These are phyloP conservation scores for Lachnellula arida DNA, from an alignment of 2,329 filamentous ascomycete genomes.

Conservation along the genomic window DNA sequence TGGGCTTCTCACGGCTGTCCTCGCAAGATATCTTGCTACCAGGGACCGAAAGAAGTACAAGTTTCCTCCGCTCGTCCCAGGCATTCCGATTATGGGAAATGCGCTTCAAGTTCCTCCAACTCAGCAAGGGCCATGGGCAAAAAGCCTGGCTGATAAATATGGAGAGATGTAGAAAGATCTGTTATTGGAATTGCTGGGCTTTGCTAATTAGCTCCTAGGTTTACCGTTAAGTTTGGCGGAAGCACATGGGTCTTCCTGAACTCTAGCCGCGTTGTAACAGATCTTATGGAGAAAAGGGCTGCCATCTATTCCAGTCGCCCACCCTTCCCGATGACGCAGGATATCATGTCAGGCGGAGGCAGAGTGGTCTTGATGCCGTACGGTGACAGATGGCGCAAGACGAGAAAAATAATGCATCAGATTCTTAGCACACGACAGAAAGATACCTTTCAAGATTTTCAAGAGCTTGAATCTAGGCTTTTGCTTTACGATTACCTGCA, in stretches of 20 bases:
- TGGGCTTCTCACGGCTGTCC: no score
- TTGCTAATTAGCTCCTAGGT: slow-evolving; percentile 11
- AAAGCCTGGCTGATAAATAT: slow-evolving; percentile 18
- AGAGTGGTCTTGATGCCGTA: slow-evolving; percentile 31
- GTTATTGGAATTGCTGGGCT: not conserved
- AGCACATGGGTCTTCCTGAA: slow-evolving; percentile 43
- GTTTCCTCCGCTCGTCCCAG: slow-evolving; percentile 18
- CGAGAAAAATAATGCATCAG: slow-evolving; percentile 29
- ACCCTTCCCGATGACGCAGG: slow-evolving; percentile 20
- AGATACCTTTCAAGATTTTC: slow-evolving; percentile 20
- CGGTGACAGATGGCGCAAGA: slow-evolving; percentile 24
- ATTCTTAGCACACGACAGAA: slow-evolving; percentile 24
- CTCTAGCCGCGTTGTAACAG: slow-evolving; percentile 34
- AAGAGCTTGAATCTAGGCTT: slow-evolving; percentile 28
- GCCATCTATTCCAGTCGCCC: slow-evolving; percentile 21
- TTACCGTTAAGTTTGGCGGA: slow-evolving; percentile 21
- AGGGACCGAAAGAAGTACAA: slow-evolving; percentile 16
- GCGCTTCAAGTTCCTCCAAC: slow-evolving; percentile 20
- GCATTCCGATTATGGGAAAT: slow-evolving; percentile 21
- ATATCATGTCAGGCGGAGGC: slow-evolving; percentile 24
- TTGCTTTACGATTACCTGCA: slow-evolving; percentile 26
- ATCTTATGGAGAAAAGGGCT: slow-evolving; percentile 24
- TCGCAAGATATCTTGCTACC: no score
- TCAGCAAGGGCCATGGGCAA: slow-evolving; percentile 17
- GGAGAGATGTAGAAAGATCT: slow-evolving; percentile 18